Conservation (phyloP, 2,329 filamentous ascomycete species). For the Colletotrichum sp. region DNA sequence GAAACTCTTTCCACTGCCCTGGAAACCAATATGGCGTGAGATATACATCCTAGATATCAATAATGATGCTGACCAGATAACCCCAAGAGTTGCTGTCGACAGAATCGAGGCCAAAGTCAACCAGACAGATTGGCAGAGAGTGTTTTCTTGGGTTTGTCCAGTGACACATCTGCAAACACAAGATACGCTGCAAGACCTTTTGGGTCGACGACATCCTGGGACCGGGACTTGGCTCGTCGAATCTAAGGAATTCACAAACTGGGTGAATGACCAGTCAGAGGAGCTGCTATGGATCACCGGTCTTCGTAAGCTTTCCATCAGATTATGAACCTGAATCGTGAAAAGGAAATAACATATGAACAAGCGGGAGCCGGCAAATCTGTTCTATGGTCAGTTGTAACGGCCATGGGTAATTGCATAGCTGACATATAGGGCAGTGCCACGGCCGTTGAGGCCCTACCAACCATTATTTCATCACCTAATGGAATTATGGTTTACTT, state of each 20-base stretch:
- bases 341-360: too few relatives aligned
- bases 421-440: too few relatives aligned
- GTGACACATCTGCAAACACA: not conserved
- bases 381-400: too few relatives aligned
- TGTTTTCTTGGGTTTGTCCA: not conserved
- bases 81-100: too few relatives aligned
- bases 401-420: too few relatives aligned
- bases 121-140: not conserved
- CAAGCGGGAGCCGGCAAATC: not conserved
- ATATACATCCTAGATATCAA: too few relatives aligned
- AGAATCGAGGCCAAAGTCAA: not conserved
- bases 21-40: fast-evolving
- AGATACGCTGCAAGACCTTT: fast-evolving
- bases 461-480: too few relatives aligned
- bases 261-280: too few relatives aligned
- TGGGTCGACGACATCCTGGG: fast-evolving
- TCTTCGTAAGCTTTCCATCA: too few relatives aligned
- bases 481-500: not conserved
- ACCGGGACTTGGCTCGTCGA: fast-evolving
- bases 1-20: not conserved
- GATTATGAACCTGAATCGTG: too few relatives aligned
- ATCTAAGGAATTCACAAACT: not conserved
- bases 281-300: not conserved
- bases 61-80: too few relatives aligned
- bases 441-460: too few relatives aligned